Conservation (phyloP, 2,329 filamentous ascomycete species). For the Microcyclospora pomicola region DNA sequence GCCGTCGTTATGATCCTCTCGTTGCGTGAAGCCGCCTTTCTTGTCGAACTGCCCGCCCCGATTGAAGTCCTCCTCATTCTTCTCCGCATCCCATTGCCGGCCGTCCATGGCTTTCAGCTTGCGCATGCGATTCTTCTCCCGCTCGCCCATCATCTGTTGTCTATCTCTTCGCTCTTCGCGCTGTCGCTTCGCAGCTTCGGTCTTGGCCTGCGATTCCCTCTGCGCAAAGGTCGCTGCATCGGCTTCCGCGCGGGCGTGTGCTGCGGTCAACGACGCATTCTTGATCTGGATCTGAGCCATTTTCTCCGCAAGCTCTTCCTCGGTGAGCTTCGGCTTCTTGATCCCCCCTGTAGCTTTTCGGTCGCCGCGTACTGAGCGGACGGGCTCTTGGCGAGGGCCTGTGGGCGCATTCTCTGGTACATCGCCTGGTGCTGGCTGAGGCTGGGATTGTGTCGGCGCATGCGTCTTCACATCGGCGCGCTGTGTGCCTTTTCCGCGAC, state of each 20-base stretch:
- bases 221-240: conserved; percentile 51
- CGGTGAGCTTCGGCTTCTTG: conserved; percentile 45
- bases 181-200: conserved; percentile 32
- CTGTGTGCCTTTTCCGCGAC: background rate
- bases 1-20: conserved; percentile 21
- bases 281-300: conserved; percentile 49
- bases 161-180: conserved; percentile 39
- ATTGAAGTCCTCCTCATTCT: conserved; percentile 40
- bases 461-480: background rate
- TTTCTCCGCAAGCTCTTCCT: conserved; percentile 47
- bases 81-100: conserved; percentile 50
- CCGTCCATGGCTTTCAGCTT: conserved; percentile 46
- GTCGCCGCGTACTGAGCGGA: conserved; percentile 21
- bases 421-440: conserved; percentile 6
- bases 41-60: conserved; percentile 15
- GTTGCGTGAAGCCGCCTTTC: conserved; percentile 15
- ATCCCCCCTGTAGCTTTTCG: conserved; percentile 23
- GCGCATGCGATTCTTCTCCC: conserved; percentile 45
- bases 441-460: background rate
- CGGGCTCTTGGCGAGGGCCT: conserved; percentile 7
- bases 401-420: conserved; percentile 12
- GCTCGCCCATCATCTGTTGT: conserved; percentile 47
- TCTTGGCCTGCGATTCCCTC: conserved; percentile 45
- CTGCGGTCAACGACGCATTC: conserved; percentile 44
- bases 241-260: conserved; percentile 53